These are phyloP conservation scores for Metschnikowia reukaufii DNA, from an alignment of 805 yeast species.

Conservation along the genomic window DNA sequence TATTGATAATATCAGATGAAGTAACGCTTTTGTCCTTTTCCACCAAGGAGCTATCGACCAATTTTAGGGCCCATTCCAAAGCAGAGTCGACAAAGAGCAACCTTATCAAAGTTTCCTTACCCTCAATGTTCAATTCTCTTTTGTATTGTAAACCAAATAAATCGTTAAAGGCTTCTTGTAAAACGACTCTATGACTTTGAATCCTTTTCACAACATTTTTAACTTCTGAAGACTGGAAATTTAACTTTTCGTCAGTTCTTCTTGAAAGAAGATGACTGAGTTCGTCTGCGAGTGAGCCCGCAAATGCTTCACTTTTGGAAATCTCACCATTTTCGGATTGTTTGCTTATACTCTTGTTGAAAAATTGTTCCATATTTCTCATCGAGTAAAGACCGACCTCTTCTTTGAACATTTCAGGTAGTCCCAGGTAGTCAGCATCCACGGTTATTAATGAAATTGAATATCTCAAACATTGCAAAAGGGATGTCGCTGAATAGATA, in stretches of 20 bases:
- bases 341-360: constrained; percentile 37
- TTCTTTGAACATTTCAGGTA: constrained; percentile 64
- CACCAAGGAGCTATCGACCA: constrained; percentile 37
- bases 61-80: constrained; percentile 53
- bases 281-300: constrained; percentile 36
- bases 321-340: constrained; percentile 28
- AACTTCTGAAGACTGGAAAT: constrained; percentile 35
- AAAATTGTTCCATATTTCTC: constrained; percentile 70
- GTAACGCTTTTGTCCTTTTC: constrained; percentile 16
- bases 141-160: constrained; percentile 57
- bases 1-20: constrained; percentile 16
- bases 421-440: constrained; percentile 62
- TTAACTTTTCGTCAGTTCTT: constrained; percentile 34
- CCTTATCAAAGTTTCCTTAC: constrained; percentile 72
- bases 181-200: constrained; percentile 28
- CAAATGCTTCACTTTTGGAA: constrained; percentile 14
- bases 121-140: constrained; percentile 58
- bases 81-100: constrained; percentile 70
- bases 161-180: constrained; percentile 42
- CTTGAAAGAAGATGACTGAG: constrained; percentile 32
- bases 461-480: constrained; percentile 67
- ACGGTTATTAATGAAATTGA: constrained; percentile 64
- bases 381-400: constrained; percentile 76
- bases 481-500: constrained; percentile 59
- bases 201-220: constrained; percentile 28